Evolutionary conservation across 257 asterid species (phyloP).

Genomic region (Coffea eugenioides): DNA sequence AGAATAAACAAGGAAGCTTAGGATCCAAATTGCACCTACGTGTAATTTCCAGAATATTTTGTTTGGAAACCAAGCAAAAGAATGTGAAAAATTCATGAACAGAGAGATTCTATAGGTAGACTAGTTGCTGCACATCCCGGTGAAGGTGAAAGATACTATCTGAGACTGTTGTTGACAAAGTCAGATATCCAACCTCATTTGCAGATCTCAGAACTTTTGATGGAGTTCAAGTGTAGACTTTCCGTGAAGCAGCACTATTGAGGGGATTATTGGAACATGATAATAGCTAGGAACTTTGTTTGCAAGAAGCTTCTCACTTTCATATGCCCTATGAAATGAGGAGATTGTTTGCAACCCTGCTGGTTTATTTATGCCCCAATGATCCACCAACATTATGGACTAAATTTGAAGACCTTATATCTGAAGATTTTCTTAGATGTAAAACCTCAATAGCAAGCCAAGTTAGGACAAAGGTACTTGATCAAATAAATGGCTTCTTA

Average conservation of each 20-base stretch:
- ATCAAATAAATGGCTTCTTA: too few species aligned
- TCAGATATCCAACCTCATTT: background rate
- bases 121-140: background rate
- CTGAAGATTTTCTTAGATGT: too few species aligned
- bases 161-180: background rate
- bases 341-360: too few species aligned
- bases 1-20: background rate
- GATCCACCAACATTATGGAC: too few species aligned
- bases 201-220: background rate
- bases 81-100: background rate
- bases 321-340: too few species aligned
- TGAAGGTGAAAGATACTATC: conserved; percentile 1
- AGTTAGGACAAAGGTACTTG: too few species aligned
- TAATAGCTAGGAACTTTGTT: background rate
- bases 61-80: background rate
- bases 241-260: background rate
- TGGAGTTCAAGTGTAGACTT: background rate
- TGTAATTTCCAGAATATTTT: too few species aligned
- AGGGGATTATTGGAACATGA: background rate
- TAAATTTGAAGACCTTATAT: too few species aligned
- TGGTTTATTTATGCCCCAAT: too few species aligned
- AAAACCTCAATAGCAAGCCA: too few species aligned
- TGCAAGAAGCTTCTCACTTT: too few species aligned
- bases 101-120: background rate
- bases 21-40: background rate